A percentile compares a stretch with the other conserved stretches of the same genome.
Conservation (phyloP, 176 grass and related monocot genomes). For the Secale cereale region DNA sequence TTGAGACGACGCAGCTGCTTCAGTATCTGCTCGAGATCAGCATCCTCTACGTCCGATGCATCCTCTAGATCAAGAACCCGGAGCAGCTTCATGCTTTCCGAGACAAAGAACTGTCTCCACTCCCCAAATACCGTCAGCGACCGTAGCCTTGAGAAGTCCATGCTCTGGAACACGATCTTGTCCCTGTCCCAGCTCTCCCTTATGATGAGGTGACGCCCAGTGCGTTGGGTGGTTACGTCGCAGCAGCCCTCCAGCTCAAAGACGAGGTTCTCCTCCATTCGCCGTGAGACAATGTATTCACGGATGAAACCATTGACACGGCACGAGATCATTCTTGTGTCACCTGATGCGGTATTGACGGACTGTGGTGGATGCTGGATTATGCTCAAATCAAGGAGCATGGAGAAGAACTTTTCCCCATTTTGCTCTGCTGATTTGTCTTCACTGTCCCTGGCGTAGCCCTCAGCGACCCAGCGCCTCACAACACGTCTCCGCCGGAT, state of each 20-base stretch:
- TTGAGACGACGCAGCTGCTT: conserved; percentile 26
- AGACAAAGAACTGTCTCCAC: neutral
- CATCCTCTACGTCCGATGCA: neutral
- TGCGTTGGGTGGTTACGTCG: neutral
- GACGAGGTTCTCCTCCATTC: conserved; percentile 20
- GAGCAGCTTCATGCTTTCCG: conserved; percentile 8
- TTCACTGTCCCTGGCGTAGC: neutral
- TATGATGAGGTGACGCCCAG: neutral
- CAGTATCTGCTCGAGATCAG: neutral
- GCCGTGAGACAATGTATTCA: conserved; percentile 13
- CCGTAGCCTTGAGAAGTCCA: conserved; percentile 7
- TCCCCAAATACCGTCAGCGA: conserved; percentile 19
- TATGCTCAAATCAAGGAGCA: neutral
- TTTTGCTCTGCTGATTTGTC: neutral
- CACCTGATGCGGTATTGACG: accelerated
- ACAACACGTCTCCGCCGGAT: conserved; percentile 4
- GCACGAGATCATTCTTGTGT: neutral
- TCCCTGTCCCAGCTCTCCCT: neutral
- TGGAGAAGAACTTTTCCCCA: neutral
- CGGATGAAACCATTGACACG: conserved; percentile 29
- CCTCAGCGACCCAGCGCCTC: conserved; percentile 40
- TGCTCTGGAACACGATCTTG: neutral
- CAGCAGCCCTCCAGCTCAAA: neutral
- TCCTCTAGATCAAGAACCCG: conserved; percentile 45
- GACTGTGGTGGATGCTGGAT: neutral